A percentile compares a stretch with the other conserved stretches of the same genome.
These are phyloP conservation scores for Rhododendron ovatum DNA, from an alignment of 148 eudicot species.

Conservation along the genomic window DNA sequence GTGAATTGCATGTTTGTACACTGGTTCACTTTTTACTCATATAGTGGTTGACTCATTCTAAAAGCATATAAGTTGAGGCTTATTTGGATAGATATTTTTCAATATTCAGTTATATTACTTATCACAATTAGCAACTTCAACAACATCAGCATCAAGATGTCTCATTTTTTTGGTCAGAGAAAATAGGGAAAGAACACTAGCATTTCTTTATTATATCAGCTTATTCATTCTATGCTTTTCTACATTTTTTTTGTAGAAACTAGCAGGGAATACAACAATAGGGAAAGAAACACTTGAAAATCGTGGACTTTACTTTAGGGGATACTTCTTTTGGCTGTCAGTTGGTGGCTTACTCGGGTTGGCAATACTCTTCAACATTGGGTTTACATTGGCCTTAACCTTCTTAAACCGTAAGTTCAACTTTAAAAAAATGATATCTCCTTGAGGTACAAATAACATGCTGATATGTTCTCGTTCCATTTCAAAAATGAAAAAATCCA, in stretches of 20 bases:
- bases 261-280: slow-evolving; percentile 48
- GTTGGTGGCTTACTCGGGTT: slow-evolving; percentile 58
- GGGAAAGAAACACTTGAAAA: slow-evolving; percentile 52
- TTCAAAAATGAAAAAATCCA: slow-evolving; percentile 21
- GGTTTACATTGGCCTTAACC: slow-evolving; percentile 56
- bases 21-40: background rate
- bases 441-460: background rate
- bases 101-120: background rate
- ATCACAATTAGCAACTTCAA: background rate
- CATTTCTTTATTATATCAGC: background rate
- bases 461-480: background rate
- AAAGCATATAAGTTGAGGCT: background rate
- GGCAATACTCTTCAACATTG: slow-evolving; percentile 37
- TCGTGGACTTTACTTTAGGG: slow-evolving; percentile 52
- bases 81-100: background rate
- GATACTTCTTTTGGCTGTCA: slow-evolving; percentile 52
- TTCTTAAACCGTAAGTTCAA: slow-evolving; percentile 57
- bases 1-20: background rate
- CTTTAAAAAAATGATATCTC: background rate
- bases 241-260: slow-evolving; percentile 24
- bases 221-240: background rate
- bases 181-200: background rate
- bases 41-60: background rate
- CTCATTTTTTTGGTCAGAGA: background rate
- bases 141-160: background rate